Evolutionary conservation across 1,284 basidiomycete species (phyloP).

Genomic region (Leccinum fuscescens): DNA sequence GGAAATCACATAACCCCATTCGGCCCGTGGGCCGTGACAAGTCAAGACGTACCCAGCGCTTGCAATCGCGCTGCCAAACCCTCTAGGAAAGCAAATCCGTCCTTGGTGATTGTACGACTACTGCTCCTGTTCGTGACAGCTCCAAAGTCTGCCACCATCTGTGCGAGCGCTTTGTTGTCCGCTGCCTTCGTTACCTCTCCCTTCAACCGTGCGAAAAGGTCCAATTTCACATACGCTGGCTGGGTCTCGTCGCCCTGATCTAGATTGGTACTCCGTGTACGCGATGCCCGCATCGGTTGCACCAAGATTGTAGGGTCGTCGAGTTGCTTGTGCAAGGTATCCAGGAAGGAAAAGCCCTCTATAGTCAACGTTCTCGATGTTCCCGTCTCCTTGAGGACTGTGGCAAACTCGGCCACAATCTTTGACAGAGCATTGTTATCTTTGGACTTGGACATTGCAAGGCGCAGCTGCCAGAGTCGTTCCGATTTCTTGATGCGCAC

Average conservation of each 20-base stretch:
- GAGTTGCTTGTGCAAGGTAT: conserved; percentile 65
- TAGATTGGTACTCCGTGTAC: conserved; percentile 39
- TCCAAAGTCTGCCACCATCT: conserved; percentile 65
- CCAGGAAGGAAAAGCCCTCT: conserved; percentile 68
- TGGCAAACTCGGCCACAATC: conserved; percentile 56
- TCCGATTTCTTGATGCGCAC: conserved; percentile 50
- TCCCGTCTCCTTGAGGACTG: conserved; percentile 57
- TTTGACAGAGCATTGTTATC: conserved; percentile 54
- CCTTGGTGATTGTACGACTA: conserved; percentile 70
- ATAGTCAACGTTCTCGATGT: conserved; percentile 67
- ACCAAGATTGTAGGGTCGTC: conserved; percentile 60
- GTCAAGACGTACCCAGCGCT: conserved; percentile 20
- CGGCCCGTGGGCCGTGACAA: background rate
- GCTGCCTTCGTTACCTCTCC: conserved; percentile 49
- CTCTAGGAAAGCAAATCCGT: conserved; percentile 68
- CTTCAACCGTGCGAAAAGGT: conserved; percentile 54
- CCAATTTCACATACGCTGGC: conserved; percentile 52
- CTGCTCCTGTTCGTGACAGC: conserved; percentile 61
- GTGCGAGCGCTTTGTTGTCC: conserved; percentile 55
- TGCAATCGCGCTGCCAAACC: conserved; percentile 53
- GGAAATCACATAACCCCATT: conserved; percentile 4
- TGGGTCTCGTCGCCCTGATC: conserved; percentile 36
- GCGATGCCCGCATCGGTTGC: conserved; percentile 49
- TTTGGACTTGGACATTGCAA: conserved; percentile 42
- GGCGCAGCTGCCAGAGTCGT: conserved; percentile 48